Evolutionary conservation across 202 grass and related monocot genomes (phyloP).

Genomic region (Dendrocalamus latiflorus): DNA sequence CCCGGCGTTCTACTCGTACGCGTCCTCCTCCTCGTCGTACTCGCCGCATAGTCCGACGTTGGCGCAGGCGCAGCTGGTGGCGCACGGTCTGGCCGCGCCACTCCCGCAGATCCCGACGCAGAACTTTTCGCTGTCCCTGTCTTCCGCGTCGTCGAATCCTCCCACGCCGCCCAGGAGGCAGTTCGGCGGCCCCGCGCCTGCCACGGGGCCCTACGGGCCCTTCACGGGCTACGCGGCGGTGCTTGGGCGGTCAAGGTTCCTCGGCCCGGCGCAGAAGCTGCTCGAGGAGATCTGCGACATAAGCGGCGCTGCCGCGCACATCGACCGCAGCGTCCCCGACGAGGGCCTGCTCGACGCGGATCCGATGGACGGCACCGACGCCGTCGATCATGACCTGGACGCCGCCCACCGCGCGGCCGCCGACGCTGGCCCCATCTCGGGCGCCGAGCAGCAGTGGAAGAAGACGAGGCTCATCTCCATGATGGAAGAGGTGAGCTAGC

Average conservation of each 20-base stretch:
- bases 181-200: not conserved
- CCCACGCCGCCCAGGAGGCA: conserved; percentile 16
- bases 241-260: conserved; percentile 68
- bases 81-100: conserved; percentile 29
- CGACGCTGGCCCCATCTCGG: conserved; percentile 25
- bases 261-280: conserved; percentile 67
- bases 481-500: conserved; percentile 77
- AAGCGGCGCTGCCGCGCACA: conserved; percentile 31
- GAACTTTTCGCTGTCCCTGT: conserved; percentile 84
- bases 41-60: conserved; percentile 49
- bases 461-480: conserved; percentile 88
- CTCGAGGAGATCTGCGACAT: conserved; percentile 88
- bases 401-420: conserved; percentile 1
- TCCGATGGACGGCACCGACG: conserved; percentile 20
- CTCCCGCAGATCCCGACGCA: conserved; percentile 43
- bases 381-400: conserved; percentile 31
- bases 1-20: conserved; percentile 45
- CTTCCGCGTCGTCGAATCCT: conserved; percentile 54
- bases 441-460: conserved; percentile 85
- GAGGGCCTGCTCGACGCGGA: conserved; percentile 43
- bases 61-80: conserved; percentile 27
- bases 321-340: conserved; percentile 37
- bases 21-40: conserved; percentile 58
- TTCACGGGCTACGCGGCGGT: conserved; percentile 92
- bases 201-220: conserved; percentile 41